Base-by-base conservation (phyloP, 768 basidiomycete genomes). In the Phanerochaete sordida region DNA sequence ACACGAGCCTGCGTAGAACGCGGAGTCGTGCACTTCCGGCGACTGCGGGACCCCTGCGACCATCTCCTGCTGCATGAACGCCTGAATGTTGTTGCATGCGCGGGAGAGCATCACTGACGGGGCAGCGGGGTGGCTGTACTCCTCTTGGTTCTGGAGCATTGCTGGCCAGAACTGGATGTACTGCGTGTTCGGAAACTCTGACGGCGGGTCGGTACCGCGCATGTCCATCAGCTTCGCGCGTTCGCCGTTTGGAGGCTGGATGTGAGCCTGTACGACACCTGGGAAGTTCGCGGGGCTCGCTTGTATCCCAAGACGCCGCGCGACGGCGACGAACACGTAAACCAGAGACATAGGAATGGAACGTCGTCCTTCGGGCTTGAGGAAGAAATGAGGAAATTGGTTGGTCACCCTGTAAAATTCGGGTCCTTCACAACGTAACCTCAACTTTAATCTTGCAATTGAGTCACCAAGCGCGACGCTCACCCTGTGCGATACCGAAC, bases 271-370 rank as follows among this genome's bases (percentile, higher is more conserved):
- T 15, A 88, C 86, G 53, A 76, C 77, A 9, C 72, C 70, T 5
- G 86, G 87, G 57, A 85, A 84, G 64, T 83, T 78, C 19, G 84
- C 69, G 0, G 86, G 85, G 3, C 74, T 75, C 0, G 84, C 84
- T 8, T 68, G 62, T 19, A 88, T 73, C 26, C 79, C 82, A 0
- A 87, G 67, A 33, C 82, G 77, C 16, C 77, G 75, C 19, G 79
- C 78, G 46, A 88, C 70, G 19, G 79, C 77, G 13, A 82, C 77
- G 60, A 86, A 88, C 24, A 85, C 66, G 69, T 82, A 84, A 39
- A 81, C 80, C 45, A 88, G 73, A 12, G 84, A 84, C 50, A 88
- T 80, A 0, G 86, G 86, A 46, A 88, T 77, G 0, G 84, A 80
- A 24, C 70, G 69, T 58, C 76, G 83, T 64, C 80, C 72, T 1